Evolutionary conservation across 352 stramenopile species (phyloP).

Genomic region (Globisporangium megalacanthum): DNA sequence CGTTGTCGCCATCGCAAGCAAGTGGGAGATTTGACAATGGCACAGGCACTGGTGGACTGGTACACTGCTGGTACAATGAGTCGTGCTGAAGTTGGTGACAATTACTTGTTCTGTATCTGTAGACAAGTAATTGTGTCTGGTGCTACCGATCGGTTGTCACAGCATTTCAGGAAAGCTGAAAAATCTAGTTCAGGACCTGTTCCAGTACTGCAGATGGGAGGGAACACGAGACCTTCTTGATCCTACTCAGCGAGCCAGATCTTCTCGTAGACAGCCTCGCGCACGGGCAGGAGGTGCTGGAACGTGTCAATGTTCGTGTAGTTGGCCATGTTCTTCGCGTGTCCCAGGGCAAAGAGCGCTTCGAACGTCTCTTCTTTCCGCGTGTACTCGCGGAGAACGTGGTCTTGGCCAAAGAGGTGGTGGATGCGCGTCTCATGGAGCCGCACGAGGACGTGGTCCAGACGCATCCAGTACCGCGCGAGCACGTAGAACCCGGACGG

Average conservation of each 20-base stretch:
- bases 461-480: conserved; percentile 76
- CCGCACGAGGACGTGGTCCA: conserved; percentile 74
- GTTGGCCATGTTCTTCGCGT: conserved; percentile 71
- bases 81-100: too few relatives aligned
- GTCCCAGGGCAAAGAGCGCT: conserved; percentile 49
- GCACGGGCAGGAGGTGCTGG: conserved; percentile 63
- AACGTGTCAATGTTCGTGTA: conserved; percentile 84
- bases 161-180: too few relatives aligned
- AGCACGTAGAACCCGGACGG: conserved; percentile 77
- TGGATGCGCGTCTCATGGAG: conserved; percentile 81
- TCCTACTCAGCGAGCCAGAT: conserved; percentile 11
- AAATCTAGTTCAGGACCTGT: too few relatives aligned
- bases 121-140: too few relatives aligned
- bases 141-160: too few relatives aligned
- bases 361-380: conserved; percentile 77
- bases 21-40: too few relatives aligned
- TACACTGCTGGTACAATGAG: too few relatives aligned
- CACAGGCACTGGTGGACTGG: too few relatives aligned
- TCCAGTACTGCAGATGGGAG: too few relatives aligned
- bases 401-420: conserved; percentile 68
- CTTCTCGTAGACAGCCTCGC: conserved; percentile 59
- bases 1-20: too few relatives aligned
- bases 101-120: too few relatives aligned
- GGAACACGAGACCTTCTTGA: too few relatives aligned
- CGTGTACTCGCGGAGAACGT: conserved; percentile 77